phyloP scores from a whole-genome alignment of 345 rosid species.

The Arabis alpina region DNA sequence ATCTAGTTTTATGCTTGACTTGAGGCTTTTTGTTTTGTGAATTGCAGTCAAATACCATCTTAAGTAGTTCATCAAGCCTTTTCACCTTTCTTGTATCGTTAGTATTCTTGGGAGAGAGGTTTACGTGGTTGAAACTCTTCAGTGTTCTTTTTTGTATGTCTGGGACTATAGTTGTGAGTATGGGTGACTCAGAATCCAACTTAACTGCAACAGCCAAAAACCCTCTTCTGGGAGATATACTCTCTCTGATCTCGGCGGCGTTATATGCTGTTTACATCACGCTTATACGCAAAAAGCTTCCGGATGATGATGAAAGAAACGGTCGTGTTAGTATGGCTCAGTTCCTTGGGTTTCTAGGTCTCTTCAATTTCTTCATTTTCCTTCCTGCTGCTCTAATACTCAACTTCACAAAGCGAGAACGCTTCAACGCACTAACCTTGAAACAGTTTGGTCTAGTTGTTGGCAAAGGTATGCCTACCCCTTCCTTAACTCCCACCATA shows the following conservation, averaged over 20 bases:
- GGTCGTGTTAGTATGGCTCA: slow-evolving; percentile 89
- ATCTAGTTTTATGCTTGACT: not conserved
- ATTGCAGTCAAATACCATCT: slow-evolving; percentile 89
- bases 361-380: slow-evolving; percentile 77
- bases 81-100: slow-evolving; percentile 88
- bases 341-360: slow-evolving; percentile 87
- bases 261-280: slow-evolving; percentile 83
- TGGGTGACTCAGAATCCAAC: slow-evolving; percentile 70
- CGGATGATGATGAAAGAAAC: slow-evolving; percentile 78
- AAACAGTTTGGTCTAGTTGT: slow-evolving; percentile 75
- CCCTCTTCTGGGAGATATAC: slow-evolving; percentile 80
- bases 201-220: slow-evolving; percentile 55
- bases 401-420: slow-evolving; percentile 69
- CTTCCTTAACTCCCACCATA: not conserved
- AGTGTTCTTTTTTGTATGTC: slow-evolving; percentile 97
- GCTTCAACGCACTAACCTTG: slow-evolving; percentile 59
- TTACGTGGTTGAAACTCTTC: slow-evolving; percentile 82
- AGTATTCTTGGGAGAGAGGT: slow-evolving; percentile 77
- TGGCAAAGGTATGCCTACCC: slow-evolving; percentile 70
- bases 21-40: slow-evolving; percentile 20
- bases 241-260: slow-evolving; percentile 79
- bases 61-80: slow-evolving; percentile 91
- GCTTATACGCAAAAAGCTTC: slow-evolving; percentile 80
- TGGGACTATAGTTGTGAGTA: slow-evolving; percentile 85
- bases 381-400: slow-evolving; percentile 79